phyloP scores from a whole-genome alignment of 2,329 filamentous ascomycete genomes.

The Tolypocladium amazonense region DNA sequence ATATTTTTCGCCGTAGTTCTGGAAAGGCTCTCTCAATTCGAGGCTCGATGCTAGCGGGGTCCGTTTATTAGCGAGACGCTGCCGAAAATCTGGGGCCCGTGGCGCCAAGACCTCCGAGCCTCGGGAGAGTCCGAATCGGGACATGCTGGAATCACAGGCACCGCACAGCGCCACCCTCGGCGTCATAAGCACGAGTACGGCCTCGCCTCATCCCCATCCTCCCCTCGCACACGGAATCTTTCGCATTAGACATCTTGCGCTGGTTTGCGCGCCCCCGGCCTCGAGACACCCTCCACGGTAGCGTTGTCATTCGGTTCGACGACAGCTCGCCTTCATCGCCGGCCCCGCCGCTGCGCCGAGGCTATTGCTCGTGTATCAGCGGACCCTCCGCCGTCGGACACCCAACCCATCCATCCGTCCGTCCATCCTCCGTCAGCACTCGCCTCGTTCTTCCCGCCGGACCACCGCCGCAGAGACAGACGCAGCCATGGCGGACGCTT shows the following conservation, averaged over 20 bases:
- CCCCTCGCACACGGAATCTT: not conserved
- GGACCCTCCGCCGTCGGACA: not conserved
- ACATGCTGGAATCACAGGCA: not conserved
- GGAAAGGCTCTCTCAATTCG: too few relatives aligned
- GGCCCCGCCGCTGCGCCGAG: not conserved
- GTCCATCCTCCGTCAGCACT: not conserved
- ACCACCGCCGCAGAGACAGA: not conserved
- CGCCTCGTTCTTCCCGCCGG: not conserved
- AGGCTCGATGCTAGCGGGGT: too few relatives aligned
- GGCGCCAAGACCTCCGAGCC: not conserved
- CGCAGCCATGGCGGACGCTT: constrained; percentile 27
- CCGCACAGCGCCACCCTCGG: not conserved
- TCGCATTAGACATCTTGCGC: not conserved
- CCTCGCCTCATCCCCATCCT: not conserved
- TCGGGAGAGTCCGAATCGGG: not conserved
- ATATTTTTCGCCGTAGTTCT: too few relatives aligned
- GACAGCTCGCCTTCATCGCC: not conserved
- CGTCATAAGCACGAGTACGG: not conserved
- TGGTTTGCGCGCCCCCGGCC: not conserved
- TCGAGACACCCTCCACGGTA: not conserved
- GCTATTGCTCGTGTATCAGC: not conserved
- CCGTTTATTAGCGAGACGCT: not conserved
- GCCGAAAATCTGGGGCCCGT: not conserved
- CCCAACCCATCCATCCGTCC: not conserved
- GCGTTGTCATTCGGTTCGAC: not conserved